These are phyloP conservation scores for Toxicodendron radicans DNA, from an alignment of 345 rosid genomes.

Conservation along the genomic window DNA sequence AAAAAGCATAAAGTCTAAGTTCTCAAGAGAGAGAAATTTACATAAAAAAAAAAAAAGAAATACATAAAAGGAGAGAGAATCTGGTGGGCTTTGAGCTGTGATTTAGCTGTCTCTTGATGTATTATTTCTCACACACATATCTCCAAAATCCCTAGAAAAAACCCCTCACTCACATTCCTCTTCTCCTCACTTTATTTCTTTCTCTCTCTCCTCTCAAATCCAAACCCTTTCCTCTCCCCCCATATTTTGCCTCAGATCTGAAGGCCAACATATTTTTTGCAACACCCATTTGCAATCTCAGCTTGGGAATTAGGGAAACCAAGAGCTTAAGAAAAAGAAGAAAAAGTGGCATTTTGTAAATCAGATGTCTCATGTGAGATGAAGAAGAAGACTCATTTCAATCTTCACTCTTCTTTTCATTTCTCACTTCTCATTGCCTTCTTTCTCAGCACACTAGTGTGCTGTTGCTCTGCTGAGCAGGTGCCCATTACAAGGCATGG, in stretches of 20 bases:
- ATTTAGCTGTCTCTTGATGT: constrained; percentile 65
- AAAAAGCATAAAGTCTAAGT: constrained; percentile 21
- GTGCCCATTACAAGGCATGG: constrained; percentile 44
- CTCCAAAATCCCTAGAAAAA: constrained; percentile 43
- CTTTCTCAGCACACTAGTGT: constrained; percentile 13
- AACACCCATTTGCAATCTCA: constrained; percentile 11
- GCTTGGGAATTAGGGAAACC: not conserved
- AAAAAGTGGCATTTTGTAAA: constrained; percentile 28
- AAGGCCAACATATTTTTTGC: not conserved
- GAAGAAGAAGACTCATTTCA: constrained; percentile 52
- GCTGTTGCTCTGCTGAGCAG: constrained; percentile 28
- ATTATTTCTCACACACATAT: constrained; percentile 32
- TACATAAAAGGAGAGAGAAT: constrained; percentile 30
- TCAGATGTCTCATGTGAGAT: constrained; percentile 81
- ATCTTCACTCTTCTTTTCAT: constrained; percentile 20
- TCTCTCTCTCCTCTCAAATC: constrained; percentile 23
- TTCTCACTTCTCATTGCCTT: constrained; percentile 25
- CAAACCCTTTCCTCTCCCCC: constrained; percentile 17
- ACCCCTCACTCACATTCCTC: constrained; percentile 10
- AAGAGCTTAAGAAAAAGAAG: not conserved
- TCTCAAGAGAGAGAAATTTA: not conserved
- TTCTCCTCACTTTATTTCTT: constrained; percentile 22
- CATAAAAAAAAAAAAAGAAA: not conserved
- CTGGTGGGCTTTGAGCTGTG: constrained; percentile 85
- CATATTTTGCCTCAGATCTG: constrained; percentile 23